phyloP scores from a whole-genome alignment of 169 alveolate genomes.

The Cystoisospora suis region DNA sequence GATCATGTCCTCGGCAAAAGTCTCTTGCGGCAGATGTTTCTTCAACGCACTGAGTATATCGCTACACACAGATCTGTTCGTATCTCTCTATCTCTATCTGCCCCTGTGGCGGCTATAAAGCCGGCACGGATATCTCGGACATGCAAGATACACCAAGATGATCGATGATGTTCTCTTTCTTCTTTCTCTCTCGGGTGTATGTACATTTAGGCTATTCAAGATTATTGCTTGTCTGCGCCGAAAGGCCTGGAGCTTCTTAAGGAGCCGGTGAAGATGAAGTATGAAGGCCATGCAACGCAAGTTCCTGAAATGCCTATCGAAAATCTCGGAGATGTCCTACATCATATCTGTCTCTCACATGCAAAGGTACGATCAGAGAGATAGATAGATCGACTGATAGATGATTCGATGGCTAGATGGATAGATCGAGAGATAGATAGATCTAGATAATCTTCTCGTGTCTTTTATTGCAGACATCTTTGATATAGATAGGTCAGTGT shows the following conservation, averaged over 20 bases:
- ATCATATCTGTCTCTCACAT: constrained; percentile 82
- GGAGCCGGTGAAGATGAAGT: constrained; percentile 81
- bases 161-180: too few species aligned
- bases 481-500: background rate
- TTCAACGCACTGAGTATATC: too few species aligned
- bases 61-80: too few species aligned
- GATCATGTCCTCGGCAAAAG: too few species aligned
- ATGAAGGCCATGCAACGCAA: constrained; percentile 77
- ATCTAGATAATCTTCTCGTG: background rate
- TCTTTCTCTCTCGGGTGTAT: background rate
- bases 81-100: too few species aligned
- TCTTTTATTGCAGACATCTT: background rate
- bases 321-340: constrained; percentile 81
- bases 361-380: constrained; percentile 67
- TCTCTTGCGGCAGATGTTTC: too few species aligned
- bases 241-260: constrained; percentile 82
- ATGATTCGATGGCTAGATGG: background rate
- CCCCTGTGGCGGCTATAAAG: too few species aligned
- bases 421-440: background rate
- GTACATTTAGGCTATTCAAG: constrained; percentile 76
- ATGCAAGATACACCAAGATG: too few species aligned
- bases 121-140: too few species aligned
- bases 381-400: too few species aligned
- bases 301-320: constrained; percentile 46
- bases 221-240: constrained; percentile 80